Evolutionary conservation across 1,284 basidiomycete genomes (phyloP), one percentile per base, ranked within the genome.

Genomic region (Porogramme epimiltina): DNA sequence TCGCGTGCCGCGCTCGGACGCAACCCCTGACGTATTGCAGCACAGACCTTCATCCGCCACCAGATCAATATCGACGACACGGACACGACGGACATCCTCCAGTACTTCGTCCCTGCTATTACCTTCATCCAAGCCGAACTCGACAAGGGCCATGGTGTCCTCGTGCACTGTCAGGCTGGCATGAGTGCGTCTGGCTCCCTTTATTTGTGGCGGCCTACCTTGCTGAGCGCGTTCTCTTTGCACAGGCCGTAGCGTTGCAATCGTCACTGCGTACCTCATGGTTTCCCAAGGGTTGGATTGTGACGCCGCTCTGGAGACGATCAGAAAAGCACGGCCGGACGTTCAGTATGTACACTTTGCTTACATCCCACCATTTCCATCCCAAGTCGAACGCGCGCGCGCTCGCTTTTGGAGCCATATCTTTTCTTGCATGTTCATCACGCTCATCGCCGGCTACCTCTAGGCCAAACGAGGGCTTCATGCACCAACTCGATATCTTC

Each of bases 101-200:
- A 79, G 2, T 88, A 93, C 65, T 77, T 95, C 49, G 75, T 91
- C 2, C 81, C 85, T 1, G 83, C 86, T 2, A 89, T 93, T 46
- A 81, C 86, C 0, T 93, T 93, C 73, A 92, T 95, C 48, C 77
- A 88, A 56, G 78, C 80, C 13, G 88, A 92, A 57, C 71, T 93
- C 2, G 79, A 85, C 62, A 89, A 87, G 62, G 82, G 81, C 0
- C 77, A 85, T 24, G 87, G 87, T 1, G 87, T 95, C 0, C 74
- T 95, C 16, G 89, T 95, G 0, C 93, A 95, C 68, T 95, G 93
- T 66, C 84, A 90, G 51, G 92, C 91, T 22, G 92, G 92, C 22
- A 79, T 93, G 71, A 93, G 91, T 91, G 69, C 66, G 87, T 82
- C 24, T 38, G 2, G 3, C 22, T 6, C 22, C 4, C 26, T 34